Evolutionary conservation across 257 asterid genomes (phyloP), one percentile per base, ranked within the genome.

Genomic region (Verbena officinalis): DNA sequence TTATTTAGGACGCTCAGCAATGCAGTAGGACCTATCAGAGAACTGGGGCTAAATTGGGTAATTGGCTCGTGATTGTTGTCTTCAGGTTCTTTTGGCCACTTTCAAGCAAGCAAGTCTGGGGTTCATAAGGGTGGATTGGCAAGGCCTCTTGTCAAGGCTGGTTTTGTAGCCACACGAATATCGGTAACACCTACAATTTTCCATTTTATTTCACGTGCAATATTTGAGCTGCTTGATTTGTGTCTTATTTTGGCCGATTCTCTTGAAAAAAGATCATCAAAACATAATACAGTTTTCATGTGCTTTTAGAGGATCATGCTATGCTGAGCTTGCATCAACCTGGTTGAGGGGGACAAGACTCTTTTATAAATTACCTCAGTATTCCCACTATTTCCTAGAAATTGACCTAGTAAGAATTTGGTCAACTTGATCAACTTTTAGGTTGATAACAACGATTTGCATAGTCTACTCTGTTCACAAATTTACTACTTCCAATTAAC

Each of bases 11-110:
- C 11, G 59, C 64, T 45, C 51, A 53, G 68, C 46, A 58, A 24
- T 68, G 14, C 55, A 44, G 14, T 33, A 23, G 72, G 61, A 51
- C 27, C 17, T 34, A 30, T 68, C 62, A 9, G 44, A 51, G 52
- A 53, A 36, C 45, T 22, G 31, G n/a, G 33, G 55, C 27, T 27
- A 49, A 20, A 67, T 6, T 31, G 23, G 49, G 17, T 17, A 36
- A 33, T 19, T 31, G 33, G 55, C 64, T 64, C 48, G 50, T 56
- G 57, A 36, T 31, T 60, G 59, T 51, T 62, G 45, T 44, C 48
- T 67, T 65, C 86, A 90, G 99, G 99, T 71, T 93, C 97, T 53
- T 90, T 90, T 80, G 99, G 99, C 56, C 99, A 93, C 78, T 90
- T 90, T 55, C 99, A 93, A 80, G 99, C 99, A 40, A 90, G 97